Evolutionary conservation across 139 green algal genomes (phyloP).

Genomic region (Chlamydomonas asymmetrica): DNA sequence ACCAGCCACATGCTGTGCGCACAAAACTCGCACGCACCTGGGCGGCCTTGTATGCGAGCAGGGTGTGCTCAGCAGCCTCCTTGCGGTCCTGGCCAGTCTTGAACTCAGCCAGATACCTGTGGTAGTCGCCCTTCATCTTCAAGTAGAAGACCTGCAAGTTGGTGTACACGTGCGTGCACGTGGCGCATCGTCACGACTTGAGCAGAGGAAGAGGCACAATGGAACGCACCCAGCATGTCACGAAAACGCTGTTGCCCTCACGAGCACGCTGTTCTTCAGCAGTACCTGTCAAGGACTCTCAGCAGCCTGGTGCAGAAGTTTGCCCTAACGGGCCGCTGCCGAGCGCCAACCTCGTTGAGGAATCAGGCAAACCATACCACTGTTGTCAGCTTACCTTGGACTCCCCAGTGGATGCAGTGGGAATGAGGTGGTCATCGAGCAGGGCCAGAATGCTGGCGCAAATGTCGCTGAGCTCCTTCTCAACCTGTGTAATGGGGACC

Average conservation of each 20-base stretch:
- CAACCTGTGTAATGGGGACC: slow-evolving; percentile 64
- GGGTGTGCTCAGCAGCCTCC: slow-evolving; percentile 93
- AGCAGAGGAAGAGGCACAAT: too few relatives aligned
- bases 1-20: too few relatives aligned
- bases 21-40: slow-evolving; percentile 72
- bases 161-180: too few relatives aligned
- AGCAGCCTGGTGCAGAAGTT: too few relatives aligned
- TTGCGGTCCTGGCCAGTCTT: slow-evolving; percentile 89
- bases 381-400: slow-evolving; percentile 91
- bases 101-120: slow-evolving; percentile 98
- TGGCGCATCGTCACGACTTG: too few relatives aligned
- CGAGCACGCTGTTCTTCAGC: too few relatives aligned
- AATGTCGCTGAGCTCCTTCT: slow-evolving; percentile 89
- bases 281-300: too few relatives aligned
- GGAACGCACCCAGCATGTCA: too few relatives aligned
- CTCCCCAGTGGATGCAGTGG: slow-evolving; percentile 88
- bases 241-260: too few relatives aligned
- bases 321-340: too few relatives aligned
- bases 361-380: not conserved
- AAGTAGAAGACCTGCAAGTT: slow-evolving; percentile 99
- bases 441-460: slow-evolving; percentile 88
- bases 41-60: slow-evolving; percentile 96
- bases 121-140: slow-evolving; percentile 92
- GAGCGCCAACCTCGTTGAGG: too few relatives aligned
- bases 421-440: slow-evolving; percentile 96